These are phyloP conservation scores for Suhomyces wounanorum DNA, from an alignment of 1,139 yeast genomes.

Conservation along the genomic window DNA sequence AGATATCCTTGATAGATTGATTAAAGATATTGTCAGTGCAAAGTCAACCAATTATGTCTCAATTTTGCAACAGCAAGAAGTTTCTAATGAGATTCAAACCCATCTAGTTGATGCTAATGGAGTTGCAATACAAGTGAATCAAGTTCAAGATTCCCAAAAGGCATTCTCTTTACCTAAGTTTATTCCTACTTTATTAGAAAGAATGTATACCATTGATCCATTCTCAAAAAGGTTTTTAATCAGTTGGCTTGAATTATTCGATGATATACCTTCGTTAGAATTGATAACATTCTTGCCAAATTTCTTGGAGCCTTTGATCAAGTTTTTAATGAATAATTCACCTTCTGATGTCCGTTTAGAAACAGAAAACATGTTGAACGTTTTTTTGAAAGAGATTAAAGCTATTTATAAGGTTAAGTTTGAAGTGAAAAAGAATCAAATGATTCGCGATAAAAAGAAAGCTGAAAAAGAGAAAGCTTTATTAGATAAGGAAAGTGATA, in stretches of 20 bases:
- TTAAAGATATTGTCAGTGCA: constrained; percentile 94
- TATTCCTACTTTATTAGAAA: constrained; percentile 84
- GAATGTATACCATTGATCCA: constrained; percentile 91
- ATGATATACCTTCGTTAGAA: constrained; percentile 91
- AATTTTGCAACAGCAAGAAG: constrained; percentile 60
- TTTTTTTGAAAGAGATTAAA: constrained; percentile 77
- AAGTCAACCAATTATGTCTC: constrained; percentile 90
- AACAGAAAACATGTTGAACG: constrained; percentile 75
- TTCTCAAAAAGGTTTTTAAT: constrained; percentile 89
- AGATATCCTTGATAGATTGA: constrained; percentile 83
- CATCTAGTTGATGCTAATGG: constrained; percentile 56
- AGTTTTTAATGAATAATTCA: constrained; percentile 74
- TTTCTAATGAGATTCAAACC: constrained; percentile 41
- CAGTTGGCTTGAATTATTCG: constrained; percentile 88
- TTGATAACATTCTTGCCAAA: constrained; percentile 85
- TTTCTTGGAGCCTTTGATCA: constrained; percentile 81
- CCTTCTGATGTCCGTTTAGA: constrained; percentile 87
- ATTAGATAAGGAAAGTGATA: neutral
- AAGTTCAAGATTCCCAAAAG: constrained; percentile 61
- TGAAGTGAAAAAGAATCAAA: constrained; percentile 40
- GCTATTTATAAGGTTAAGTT: constrained; percentile 69
- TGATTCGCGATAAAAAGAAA: constrained; percentile 21
- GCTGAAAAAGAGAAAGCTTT: constrained; percentile 12
- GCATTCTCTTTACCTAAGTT: constrained; percentile 88
- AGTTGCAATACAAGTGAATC: constrained; percentile 59